These are phyloP conservation scores for Gloeopeniophorella convolvens DNA, from an alignment of 768 basidiomycete species.

Conservation along the genomic window DNA sequence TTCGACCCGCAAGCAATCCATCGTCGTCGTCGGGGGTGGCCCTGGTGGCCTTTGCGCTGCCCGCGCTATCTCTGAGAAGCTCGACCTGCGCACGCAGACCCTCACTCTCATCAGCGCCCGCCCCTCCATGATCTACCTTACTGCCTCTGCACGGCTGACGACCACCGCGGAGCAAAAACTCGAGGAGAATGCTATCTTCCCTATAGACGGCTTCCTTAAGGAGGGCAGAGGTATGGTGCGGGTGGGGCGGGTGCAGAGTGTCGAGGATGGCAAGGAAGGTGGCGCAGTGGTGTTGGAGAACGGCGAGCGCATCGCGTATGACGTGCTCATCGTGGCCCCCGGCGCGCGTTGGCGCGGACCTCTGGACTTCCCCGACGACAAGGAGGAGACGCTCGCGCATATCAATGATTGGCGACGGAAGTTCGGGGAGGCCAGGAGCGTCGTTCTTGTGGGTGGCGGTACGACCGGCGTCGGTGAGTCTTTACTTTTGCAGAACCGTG, in stretches of 20 bases:
- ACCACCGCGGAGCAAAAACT: not conserved
- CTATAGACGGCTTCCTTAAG: not conserved
- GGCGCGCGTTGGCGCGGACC: not conserved
- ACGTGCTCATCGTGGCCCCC: not conserved
- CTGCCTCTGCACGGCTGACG: not conserved
- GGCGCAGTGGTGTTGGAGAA: not conserved
- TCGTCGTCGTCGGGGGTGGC: too few species aligned
- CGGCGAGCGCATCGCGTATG: not conserved
- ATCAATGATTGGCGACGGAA: slow-evolving; percentile 25
- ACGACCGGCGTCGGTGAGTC: slow-evolving; percentile 36
- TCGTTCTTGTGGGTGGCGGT: slow-evolving; percentile 32
- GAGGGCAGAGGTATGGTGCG: not conserved
- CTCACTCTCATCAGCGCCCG: not conserved
- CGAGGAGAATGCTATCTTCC: not conserved
- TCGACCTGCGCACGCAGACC: not conserved
- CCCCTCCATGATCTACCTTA: not conserved
- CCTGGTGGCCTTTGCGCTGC: too few species aligned
- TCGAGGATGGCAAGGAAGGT: not conserved
- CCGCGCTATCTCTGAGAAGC: not conserved
- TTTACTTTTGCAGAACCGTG: not conserved
- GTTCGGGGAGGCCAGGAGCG: slow-evolving; percentile 26
- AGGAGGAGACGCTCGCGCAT: slow-evolving; percentile 15
- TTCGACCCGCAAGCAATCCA: too few species aligned
- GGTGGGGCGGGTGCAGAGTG: not conserved
- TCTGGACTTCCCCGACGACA: slow-evolving; percentile 33